Conservation (phyloP, 2,329 filamentous ascomycete genomes). For the Nemania abortiva region DNA sequence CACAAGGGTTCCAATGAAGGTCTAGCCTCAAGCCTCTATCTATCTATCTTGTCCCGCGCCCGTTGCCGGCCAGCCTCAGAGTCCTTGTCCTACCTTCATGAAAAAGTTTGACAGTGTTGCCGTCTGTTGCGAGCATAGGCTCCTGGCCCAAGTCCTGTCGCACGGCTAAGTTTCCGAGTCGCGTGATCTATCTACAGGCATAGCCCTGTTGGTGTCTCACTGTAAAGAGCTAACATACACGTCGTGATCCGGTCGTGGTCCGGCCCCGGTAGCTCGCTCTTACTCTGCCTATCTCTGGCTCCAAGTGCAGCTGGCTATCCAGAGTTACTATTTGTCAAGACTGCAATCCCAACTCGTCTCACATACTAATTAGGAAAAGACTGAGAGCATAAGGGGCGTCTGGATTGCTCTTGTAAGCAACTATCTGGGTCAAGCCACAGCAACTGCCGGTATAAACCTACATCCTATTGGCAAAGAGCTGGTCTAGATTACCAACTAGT, state of each 20-base stretch:
- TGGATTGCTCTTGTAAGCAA: constrained; percentile 24
- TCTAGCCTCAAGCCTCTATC: constrained; percentile 31
- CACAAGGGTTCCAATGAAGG: constrained; percentile 20
- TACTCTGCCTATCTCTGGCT: constrained; percentile 16
- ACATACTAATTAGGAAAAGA: constrained; percentile 32
- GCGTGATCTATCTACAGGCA: constrained; percentile 30
- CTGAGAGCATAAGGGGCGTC: constrained; percentile 3
- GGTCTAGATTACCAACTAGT: constrained; percentile 16
- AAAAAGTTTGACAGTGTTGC: constrained; percentile 18
- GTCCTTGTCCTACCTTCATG: constrained; percentile 25
- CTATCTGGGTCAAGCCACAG: constrained; percentile 31
- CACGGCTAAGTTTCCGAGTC: constrained; percentile 35
- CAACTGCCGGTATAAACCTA: constrained; percentile 33
- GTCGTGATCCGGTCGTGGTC: constrained; percentile 26
- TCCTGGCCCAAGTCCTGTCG: constrained; percentile 18
- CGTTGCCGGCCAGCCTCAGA: constrained; percentile 28
- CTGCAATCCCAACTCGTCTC: constrained; percentile 4
- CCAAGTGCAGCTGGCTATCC: constrained; percentile 11
- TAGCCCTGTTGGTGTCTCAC: constrained; percentile 35
- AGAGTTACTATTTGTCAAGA: constrained; percentile 18
- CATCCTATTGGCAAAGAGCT: constrained; percentile 26
- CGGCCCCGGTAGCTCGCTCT: constrained; percentile 18
- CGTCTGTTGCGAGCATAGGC: constrained; percentile 24
- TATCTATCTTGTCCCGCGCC: neutral
- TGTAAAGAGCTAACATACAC: constrained; percentile 23